Percentiles rank a stretch among this genome's conserved stretches.
Evolutionary conservation across 768 basidiomycete species (phyloP).

Genomic region (Suillus cothurnatus): DNA sequence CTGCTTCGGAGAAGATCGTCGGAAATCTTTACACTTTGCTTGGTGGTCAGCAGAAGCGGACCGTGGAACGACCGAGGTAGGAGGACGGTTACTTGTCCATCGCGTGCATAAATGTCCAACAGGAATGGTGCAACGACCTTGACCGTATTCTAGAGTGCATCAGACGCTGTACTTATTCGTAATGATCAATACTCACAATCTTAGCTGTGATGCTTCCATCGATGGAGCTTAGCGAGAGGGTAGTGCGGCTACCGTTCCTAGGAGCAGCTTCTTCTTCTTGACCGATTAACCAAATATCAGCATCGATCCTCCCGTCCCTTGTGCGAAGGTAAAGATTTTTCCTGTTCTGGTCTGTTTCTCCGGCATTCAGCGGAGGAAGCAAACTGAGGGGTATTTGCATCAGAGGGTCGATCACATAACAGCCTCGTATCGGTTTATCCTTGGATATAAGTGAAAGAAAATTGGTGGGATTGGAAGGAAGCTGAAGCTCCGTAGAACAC

Average conservation of each 20-base stretch:
- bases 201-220: conserved; percentile 16
- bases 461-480: conserved; percentile 16
- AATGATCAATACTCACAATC: conserved; percentile 13
- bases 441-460: conserved; percentile 11
- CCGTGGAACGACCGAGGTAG: conserved; percentile 46
- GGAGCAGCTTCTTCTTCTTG: not conserved
- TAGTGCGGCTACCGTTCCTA: conserved; percentile 7
- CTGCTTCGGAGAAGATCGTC: conserved; percentile 31
- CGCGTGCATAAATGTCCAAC: conserved; percentile 12
- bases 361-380: conserved; percentile 14
- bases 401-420: conserved; percentile 19
- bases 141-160: conserved; percentile 16
- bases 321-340: conserved; percentile 18
- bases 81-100: conserved; percentile 39
- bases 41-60: conserved; percentile 35
- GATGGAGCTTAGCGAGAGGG: conserved; percentile 8
- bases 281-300: conserved; percentile 31
- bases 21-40: conserved; percentile 34
- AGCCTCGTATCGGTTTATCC: conserved; percentile 14
- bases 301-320: conserved; percentile 18
- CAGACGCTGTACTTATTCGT: not conserved
- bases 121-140: conserved; percentile 15
- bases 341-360: conserved; percentile 10
- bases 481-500: not conserved
- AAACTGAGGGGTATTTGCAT: conserved; percentile 17